Evolutionary conservation across 768 basidiomycete genomes (phyloP), one percentile per base, ranked within the genome.

Genomic region (Coprinopsis cinerea): DNA sequence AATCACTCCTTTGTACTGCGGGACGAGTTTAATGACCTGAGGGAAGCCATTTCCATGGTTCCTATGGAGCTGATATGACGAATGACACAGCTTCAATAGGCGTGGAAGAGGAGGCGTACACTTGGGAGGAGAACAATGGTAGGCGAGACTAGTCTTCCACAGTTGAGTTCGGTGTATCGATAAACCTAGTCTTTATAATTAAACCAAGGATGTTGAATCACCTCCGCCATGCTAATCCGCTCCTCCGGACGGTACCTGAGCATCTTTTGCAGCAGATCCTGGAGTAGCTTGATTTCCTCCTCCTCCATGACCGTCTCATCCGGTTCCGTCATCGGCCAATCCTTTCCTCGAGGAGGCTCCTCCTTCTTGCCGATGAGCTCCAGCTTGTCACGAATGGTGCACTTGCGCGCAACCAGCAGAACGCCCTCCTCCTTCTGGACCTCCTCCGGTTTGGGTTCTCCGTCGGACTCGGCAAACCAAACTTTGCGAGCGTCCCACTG

Each of bases 201-300:
- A 23, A 60, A 58, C 57, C 57, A 60, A 3, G 57, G 57, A 55
- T 60, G 70, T 22, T 26, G 36, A 26, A 70, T 44, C 32, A 74
- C 67, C 20, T 71, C 65, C 13, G 48, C 36, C 48, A 70, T 68
- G 1, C 32, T 11, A 51, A 72, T 67, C 54, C 73, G 71, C 34
- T 72, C 71, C 63, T 72, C 59, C n/a, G 69, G 73, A n/a, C 41
- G 44, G 61, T 70, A 72, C 41, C 54, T 58, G 55, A 73, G 55
- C 66, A 72, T 72, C 57, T 67, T 72, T 53, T 55, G 61, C 52
- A 73, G 57, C 14, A 75, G 58, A 61, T 72, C 66, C n/a, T 27
- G 61, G 49, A 74, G 57, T 14, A 73, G 54, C 47, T 46, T 68
- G 65, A 14, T 48, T 25, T 72, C 72, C 20, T 65, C 65, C 47